Evolutionary conservation across 2,329 filamentous ascomycete species (phyloP), one percentile per base, ranked within the genome.

Genomic region (Xylariaceae sp.): DNA sequence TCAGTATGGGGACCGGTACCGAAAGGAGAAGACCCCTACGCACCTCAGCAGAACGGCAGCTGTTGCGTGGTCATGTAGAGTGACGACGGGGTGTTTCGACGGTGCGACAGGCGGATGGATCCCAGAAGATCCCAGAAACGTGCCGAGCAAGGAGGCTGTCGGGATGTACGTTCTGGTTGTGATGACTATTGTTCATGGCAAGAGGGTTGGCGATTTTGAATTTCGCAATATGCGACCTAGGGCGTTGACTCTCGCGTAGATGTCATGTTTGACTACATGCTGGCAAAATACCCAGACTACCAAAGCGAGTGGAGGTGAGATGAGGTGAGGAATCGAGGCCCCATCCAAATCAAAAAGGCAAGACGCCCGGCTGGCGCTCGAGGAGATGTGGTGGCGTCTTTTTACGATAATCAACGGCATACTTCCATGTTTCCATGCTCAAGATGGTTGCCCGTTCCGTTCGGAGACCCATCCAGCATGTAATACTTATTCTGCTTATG

Each of bases 21-120:
- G 73, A 93, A 92, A 81, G 88, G 89, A 75, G 94, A 97, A 74
- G 94, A 99, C 74, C 94, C 94, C n/a, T 99, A 99, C 75, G 92
- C 93, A 71, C 93, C 93, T 68, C 93, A 95, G 80, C 91, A 95
- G 79, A 90, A 85, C 68, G 89, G 87, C 73, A 89, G 92, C 71
- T 99, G 94, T 85, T 99, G 94, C 80, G 83, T 88, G 71, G 87
- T 99, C 77, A 97, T 97, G 93, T 97, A 84, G 68, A 74, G 50
- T 49, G 58, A 35, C 23, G 23, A 30, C 23, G 23, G 23, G 44
- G 55, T 62, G 59, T 58, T 56, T 53, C 58, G 57, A 66, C 35
- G 52, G 35, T 61, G 58, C 58, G 57, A 57, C 55, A 59, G 35
- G 49, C 51, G 37, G 37, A 42, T 42, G 37, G 37, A 42, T 10